Conservation (phyloP, 176 grass and related monocot species). For the Rhipidocladum racemiflorum region DNA sequence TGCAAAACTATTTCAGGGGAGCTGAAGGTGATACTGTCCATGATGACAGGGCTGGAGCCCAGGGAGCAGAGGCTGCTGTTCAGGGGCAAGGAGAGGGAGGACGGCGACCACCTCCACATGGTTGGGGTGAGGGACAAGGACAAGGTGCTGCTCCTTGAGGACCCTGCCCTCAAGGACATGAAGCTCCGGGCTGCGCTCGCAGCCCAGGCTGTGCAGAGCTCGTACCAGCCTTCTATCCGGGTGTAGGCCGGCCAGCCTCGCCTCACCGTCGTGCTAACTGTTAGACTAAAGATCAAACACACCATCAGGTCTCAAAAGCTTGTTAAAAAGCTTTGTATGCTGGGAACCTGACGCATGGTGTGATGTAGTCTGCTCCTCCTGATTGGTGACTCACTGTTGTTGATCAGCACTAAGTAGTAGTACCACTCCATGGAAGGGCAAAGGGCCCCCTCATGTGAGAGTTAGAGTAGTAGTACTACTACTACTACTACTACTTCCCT, state of each 20-base stretch:
- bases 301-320: background rate
- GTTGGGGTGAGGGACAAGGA: constrained; percentile 80
- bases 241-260: background rate
- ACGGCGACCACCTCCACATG: constrained; percentile 85
- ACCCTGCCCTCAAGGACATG: constrained; percentile 76
- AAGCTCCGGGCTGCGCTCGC: constrained; percentile 43
- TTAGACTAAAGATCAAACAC: background rate
- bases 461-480: background rate
- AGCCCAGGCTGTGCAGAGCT: background rate
- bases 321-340: background rate
- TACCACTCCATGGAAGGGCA: constrained; percentile 32
- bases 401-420: background rate
- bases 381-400: background rate
- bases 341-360: background rate
- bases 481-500: background rate
- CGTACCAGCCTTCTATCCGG: constrained; percentile 23
- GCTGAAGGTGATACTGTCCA: constrained; percentile 60
- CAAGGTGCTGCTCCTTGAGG: constrained; percentile 85
- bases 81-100: constrained; percentile 89
- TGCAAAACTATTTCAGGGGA: constrained; percentile 46
- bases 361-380: background rate
- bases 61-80: constrained; percentile 87
- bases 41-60: constrained; percentile 70
- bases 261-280: background rate
- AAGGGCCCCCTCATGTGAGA: constrained; percentile 27